Evolutionary conservation across 345 rosid genomes (phyloP).

Genomic region (Eucalyptus erythrocorys): DNA sequence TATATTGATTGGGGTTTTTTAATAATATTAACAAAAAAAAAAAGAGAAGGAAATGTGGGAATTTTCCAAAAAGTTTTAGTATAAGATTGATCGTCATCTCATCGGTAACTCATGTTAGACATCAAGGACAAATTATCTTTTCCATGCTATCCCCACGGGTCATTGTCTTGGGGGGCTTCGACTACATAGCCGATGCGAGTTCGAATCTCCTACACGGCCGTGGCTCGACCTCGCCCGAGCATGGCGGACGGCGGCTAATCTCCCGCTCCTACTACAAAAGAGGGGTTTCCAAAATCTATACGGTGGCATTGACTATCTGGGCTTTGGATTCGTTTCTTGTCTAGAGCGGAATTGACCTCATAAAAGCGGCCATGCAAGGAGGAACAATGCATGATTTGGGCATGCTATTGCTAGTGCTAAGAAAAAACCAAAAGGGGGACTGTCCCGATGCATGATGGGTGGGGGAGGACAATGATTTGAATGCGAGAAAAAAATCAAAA

Average conservation of each 20-base stretch:
- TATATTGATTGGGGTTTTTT: fast-evolving
- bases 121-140: not conserved
- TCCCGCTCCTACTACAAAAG: not conserved
- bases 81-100: not conserved
- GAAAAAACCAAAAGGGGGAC: not conserved
- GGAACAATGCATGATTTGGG: not conserved
- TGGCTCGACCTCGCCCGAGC: not conserved
- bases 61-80: not conserved
- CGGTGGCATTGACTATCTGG: not conserved
- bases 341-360: not conserved
- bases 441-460: not conserved
- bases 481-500: not conserved
- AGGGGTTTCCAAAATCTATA: not conserved
- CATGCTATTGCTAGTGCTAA: not conserved
- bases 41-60: not conserved
- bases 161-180: not conserved
- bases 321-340: not conserved
- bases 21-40: too few species aligned
- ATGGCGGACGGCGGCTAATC: not conserved
- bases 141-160: not conserved
- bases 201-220: fast-evolving
- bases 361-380: not conserved
- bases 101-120: not conserved
- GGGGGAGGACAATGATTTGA: not conserved
- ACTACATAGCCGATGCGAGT: not conserved